These are phyloP conservation scores for Jaenimonas drosophilae DNA, from an alignment of 208 protist species.

Conservation along the genomic window DNA sequence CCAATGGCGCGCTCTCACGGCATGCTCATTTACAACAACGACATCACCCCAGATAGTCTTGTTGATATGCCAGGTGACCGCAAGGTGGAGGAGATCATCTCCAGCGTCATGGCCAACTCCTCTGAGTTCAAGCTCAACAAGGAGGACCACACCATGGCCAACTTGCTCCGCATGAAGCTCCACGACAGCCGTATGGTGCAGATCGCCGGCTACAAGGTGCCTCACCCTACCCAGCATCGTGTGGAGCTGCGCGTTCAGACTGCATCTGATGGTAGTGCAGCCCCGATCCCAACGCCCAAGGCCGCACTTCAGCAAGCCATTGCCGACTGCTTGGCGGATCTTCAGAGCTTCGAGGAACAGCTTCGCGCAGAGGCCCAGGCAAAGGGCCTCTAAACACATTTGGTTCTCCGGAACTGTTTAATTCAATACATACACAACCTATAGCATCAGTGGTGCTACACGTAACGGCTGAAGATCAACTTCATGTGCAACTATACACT, in stretches of 20 bases:
- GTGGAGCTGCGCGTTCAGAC: conserved; percentile 85
- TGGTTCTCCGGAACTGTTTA: too few relatives aligned
- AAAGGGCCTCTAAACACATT: conserved; percentile 48
- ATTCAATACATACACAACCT: too few relatives aligned
- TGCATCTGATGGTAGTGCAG: conserved; percentile 34
- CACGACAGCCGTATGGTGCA: conserved; percentile 70
- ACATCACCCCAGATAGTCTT: conserved; percentile 82
- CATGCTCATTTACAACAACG: conserved; percentile 89
- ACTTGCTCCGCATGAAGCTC: conserved; percentile 85
- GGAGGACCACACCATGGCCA: conserved; percentile 86
- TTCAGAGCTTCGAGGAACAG: conserved; percentile 70
- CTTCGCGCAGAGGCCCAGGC: conserved; percentile 50
- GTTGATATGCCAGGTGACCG: conserved; percentile 75
- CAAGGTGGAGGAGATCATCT: conserved; percentile 74
- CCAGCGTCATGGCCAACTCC: conserved; percentile 74
- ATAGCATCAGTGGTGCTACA: too few relatives aligned
- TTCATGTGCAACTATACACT: too few relatives aligned
- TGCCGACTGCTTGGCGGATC: conserved; percentile 61
- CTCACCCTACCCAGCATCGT: conserved; percentile 84
- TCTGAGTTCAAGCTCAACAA: conserved; percentile 85
- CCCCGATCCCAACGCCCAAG: conserved; percentile 59
- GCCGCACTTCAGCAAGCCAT: conserved; percentile 66
- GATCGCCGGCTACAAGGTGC: conserved; percentile 83
- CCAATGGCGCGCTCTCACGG: conserved; percentile 79
- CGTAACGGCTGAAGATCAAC: too few relatives aligned